A percentile compares a stretch with the other conserved stretches of the same genome.
Conservation (phyloP, 2,329 filamentous ascomycete genomes). For the Didymella sp. region DNA sequence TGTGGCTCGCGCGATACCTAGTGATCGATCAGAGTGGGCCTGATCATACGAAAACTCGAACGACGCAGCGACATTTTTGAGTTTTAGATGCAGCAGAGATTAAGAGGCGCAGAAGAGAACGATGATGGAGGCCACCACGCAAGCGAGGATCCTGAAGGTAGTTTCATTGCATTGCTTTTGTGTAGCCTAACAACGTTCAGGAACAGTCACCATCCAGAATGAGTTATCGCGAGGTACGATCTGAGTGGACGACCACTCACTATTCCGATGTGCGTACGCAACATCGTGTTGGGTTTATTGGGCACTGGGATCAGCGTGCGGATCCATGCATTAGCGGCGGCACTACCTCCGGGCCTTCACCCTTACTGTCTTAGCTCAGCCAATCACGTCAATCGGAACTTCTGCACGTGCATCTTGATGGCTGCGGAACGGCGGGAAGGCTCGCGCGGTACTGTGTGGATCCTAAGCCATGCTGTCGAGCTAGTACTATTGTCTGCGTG, state of each 20-base stretch:
- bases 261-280: not conserved
- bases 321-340: conserved; percentile 3
- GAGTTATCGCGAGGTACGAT: not conserved
- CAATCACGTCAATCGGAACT: not conserved
- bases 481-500: not conserved
- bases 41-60: not conserved
- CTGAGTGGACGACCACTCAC: not conserved
- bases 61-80: not conserved
- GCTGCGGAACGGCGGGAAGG: conserved; percentile 2
- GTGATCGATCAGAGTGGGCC: not conserved
- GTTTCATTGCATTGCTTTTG: not conserved
- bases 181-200: not conserved
- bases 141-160: not conserved
- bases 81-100: not conserved
- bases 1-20: not conserved
- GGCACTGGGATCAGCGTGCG: not conserved
- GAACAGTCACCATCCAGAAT: not conserved
- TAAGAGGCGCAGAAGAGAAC: not conserved
- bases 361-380: not conserved
- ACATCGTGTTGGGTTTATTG: conserved; percentile 1
- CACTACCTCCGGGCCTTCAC: conserved; percentile 1
- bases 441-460: conserved; percentile 2
- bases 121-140: not conserved
- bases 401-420: not conserved
- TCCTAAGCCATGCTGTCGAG: not conserved